Base-by-base conservation (phyloP, 306 rosid genomes). In the Vigna trinervia region DNA sequence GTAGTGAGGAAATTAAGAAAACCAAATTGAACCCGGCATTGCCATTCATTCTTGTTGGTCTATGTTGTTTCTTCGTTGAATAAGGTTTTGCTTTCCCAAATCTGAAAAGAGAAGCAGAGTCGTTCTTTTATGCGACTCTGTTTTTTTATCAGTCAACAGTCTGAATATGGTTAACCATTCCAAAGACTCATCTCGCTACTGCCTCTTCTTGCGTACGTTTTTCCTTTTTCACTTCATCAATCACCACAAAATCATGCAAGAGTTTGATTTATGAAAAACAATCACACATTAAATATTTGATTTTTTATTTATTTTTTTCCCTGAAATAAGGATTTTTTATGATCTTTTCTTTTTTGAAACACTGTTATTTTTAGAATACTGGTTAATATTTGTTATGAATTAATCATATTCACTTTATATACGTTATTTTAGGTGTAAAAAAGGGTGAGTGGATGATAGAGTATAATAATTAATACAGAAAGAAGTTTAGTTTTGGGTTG, bases 11-110 rank as follows among this genome's bases (percentile, higher is more conserved):
- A 69, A 70, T 14, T 30, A 2, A 61, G 73, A 28, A 69, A 80
- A 67, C 48, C 15, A 61, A 60, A 9, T 73, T 68, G 81, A 80
- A 74, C 15, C 38, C 6, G 52, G 22, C 66, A 52, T 64, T 32
- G 22, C 6, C 17, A 56, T 56, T 56, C 3, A 11, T 30, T 45
- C 50, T 3, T 10, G 52, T 54, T 77, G 71, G 72, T 79, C 78
- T 53, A 11, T 12, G 2, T 30, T 39, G 20, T 70, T 71, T 68
- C 54, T 53, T 14, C 7, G 10, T 69, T 64, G 71, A 71, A 71
- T 14, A 47, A 14, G n/a, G 3, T n/a, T 62, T 58, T 66, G 38
- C 30, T 39, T 1, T 39, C 45, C 45, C 12, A 20, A 47, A 26
- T 47, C 53, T 78, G 68, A 73, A 61, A 20, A 41, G 12, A 41